Conservation (phyloP, 1,284 basidiomycete genomes). For the Apiotrichum brassicae region DNA sequence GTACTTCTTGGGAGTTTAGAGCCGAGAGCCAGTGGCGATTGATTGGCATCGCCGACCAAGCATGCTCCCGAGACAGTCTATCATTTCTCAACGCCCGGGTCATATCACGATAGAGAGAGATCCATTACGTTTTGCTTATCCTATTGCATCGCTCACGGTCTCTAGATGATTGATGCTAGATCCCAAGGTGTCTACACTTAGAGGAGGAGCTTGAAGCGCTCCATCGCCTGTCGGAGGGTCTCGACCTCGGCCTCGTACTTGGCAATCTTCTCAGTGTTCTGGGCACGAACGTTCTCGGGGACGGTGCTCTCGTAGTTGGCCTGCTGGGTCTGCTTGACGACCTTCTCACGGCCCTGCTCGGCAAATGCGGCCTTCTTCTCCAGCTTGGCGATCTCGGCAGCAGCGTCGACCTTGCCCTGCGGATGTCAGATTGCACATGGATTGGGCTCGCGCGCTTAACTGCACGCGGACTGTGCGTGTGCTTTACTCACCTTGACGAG, state of each 20-base stretch:
- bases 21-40: too few species aligned
- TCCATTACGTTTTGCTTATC: too few species aligned
- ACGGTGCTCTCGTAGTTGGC: conserved; percentile 72
- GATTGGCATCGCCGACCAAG: too few species aligned
- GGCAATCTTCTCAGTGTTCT: conserved; percentile 64
- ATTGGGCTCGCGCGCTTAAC: too few species aligned
- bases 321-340: conserved; percentile 65
- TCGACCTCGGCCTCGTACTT: conserved; percentile 46
- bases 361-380: conserved; percentile 77
- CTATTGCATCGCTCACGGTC: background rate
- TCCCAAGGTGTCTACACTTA: conserved; percentile 10
- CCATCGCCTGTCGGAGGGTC: conserved; percentile 40
- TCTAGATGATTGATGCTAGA: background rate
- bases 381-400: conserved; percentile 74
- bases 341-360: conserved; percentile 64
- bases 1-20: too few species aligned
- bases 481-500: conserved; percentile 64
- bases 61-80: too few species aligned
- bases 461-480: too few species aligned
- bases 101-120: too few species aligned
- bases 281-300: conserved; percentile 64
- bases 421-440: too few species aligned
- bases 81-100: too few species aligned
- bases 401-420: conserved; percentile 76
- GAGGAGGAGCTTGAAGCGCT: conserved; percentile 43